phyloP scores from a whole-genome alignment of 768 basidiomycete species.

The Cystobasidium ongulense region DNA sequence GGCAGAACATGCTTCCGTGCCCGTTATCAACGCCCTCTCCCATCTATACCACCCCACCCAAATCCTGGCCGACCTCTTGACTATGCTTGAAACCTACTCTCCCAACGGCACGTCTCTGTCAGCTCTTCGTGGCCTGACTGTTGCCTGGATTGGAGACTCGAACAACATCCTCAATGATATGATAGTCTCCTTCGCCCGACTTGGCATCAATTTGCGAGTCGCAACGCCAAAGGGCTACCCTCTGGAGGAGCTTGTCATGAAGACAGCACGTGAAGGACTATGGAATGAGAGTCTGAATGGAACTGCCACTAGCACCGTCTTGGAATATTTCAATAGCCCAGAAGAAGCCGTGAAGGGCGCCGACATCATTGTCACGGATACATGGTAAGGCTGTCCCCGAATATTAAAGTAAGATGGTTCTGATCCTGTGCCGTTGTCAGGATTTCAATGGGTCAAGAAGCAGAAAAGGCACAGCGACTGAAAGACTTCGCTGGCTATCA shows the following conservation, averaged over 20 bases:
- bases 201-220: conserved; percentile 77
- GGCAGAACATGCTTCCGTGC: conserved; percentile 79
- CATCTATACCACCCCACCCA: conserved; percentile 96
- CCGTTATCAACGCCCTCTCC: conserved; percentile 91
- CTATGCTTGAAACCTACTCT: conserved; percentile 60
- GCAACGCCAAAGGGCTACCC: conserved; percentile 62
- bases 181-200: conserved; percentile 84
- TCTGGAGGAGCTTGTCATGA: conserved; percentile 59
- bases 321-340: conserved; percentile 48
- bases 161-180: conserved; percentile 95
- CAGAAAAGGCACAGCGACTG: conserved; percentile 75
- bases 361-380: conserved; percentile 94
- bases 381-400: conserved; percentile 57
- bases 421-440: conserved; percentile 46
- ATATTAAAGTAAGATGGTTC: neutral
- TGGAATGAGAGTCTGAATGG: conserved; percentile 32
- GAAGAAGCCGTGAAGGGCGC: conserved; percentile 78
- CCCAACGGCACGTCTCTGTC: conserved; percentile 36
- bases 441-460: conserved; percentile 99
- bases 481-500: conserved; percentile 86
- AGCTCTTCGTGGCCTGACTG: conserved; percentile 66
- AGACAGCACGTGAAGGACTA: conserved; percentile 57
- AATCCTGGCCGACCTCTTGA: conserved; percentile 82
- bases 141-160: conserved; percentile 89
- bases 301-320: conserved; percentile 19